Evolutionary conservation across 2,329 filamentous ascomycete genomes (phyloP), one percentile per base, ranked within the genome.

Genomic region (Claviceps spartinae): DNA sequence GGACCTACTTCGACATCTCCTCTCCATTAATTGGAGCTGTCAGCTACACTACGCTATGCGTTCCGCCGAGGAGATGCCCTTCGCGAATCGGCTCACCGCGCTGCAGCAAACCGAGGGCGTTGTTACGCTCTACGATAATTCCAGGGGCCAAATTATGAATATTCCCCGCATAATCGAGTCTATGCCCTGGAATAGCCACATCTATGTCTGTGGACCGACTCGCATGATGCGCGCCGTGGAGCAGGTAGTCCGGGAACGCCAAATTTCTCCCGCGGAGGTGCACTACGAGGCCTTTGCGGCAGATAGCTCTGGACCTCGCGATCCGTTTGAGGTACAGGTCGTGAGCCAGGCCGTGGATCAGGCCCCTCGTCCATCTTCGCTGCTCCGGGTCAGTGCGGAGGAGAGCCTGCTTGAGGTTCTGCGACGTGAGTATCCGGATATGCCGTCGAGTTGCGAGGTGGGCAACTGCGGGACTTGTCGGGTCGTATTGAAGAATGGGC

Each of bases 251-350:
- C 64, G 65, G 8, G 63, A 62, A 7, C 65, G 66, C 8, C 68
- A 71, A 0, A 66, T 84, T 0, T 62, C 68, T 0, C 66, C 72
- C 2, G 66, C 70, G 0, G 77, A 80, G 42, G 68, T 83, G 1
- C 80, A 84, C 61, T 79, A 75, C 53, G 81, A 85, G 61, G 74
- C 75, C 0, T 85, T 84, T 54, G 66, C 67, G 1, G 74, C 75
- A 1, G 71, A 75, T 20, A 67, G 71, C 0, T 70, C 70, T 0
- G 80, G 30, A 34, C 30, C 30, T 34, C 30, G 81, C 0, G 78
- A 83, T 57, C 74, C 79, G 0, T 85, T 84, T 55, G 75, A 78
- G 42, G 80, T 69, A 0, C 71, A 77, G 47, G 69, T 84, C 0
- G 62, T 63, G 6, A 73, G 75, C 50, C 54, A 52, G 38, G 57